phyloP scores from a whole-genome alignment of 768 basidiomycete genomes.

The Coprinopsis sp. region DNA sequence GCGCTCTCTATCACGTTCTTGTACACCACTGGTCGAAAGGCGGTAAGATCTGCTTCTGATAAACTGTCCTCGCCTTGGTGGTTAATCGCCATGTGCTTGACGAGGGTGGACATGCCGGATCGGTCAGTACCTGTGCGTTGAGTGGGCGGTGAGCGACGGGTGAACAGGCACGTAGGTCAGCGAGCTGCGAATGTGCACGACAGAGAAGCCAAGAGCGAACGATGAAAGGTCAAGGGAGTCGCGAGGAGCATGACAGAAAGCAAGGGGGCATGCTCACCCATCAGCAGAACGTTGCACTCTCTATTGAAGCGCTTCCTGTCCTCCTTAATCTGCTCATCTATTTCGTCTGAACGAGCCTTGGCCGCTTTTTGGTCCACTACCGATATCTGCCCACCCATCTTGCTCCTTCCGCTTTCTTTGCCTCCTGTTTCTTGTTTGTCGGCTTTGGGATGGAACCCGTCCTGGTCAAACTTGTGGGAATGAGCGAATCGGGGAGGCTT shows the following conservation, averaged over 20 bases:
- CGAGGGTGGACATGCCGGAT: slow-evolving; percentile 92
- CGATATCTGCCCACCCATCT: slow-evolving; percentile 70
- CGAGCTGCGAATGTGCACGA: neutral
- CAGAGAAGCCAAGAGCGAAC: neutral
- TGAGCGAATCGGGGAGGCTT: no score
- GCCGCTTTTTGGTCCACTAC: slow-evolving; percentile 51
- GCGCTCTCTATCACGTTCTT: slow-evolving; percentile 87
- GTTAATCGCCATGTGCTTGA: slow-evolving; percentile 99
- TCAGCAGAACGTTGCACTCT: slow-evolving; percentile 88
- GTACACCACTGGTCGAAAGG: slow-evolving; percentile 76
- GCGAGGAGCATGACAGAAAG: neutral
- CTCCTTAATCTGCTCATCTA: slow-evolving; percentile 83
- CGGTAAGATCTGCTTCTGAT: slow-evolving; percentile 66
- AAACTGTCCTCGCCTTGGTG: slow-evolving; percentile 94
- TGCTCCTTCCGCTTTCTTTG: slow-evolving; percentile 3
- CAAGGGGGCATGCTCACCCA: slow-evolving; percentile 71
- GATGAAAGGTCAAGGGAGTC: no score
- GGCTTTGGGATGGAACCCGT: no score
- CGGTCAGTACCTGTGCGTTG: slow-evolving; percentile 75
- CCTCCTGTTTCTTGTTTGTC: no score
- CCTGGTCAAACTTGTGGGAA: no score
- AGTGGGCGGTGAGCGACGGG: neutral
- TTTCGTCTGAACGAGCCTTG: slow-evolving; percentile 62
- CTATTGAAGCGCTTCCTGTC: slow-evolving; percentile 76
- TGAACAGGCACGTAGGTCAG: neutral